Percentiles rank a stretch among this genome's conserved stretches.
phyloP scores from a whole-genome alignment of 2,329 filamentous ascomycete species.

The Clonostachys rosea region DNA sequence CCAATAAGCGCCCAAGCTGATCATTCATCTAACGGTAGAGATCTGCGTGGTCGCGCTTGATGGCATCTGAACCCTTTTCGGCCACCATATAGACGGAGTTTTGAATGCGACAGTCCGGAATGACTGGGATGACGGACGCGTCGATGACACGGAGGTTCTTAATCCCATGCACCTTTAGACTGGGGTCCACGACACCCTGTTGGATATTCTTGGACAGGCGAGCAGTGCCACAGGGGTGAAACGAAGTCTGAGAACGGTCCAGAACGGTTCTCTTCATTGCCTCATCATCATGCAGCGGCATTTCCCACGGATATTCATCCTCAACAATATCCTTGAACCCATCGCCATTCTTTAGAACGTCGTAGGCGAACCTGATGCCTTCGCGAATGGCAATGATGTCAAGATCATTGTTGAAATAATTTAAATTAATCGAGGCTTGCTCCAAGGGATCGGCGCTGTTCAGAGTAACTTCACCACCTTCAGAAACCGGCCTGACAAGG shows the following conservation, averaged over 20 bases:
- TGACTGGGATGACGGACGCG: conserved; percentile 51
- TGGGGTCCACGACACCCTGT: conserved; percentile 46
- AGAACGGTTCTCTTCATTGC: conserved; percentile 51
- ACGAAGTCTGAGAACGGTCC: conserved; percentile 55
- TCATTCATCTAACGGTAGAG: conserved; percentile 13
- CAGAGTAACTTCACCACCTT: conserved; percentile 49
- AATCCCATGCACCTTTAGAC: conserved; percentile 47
- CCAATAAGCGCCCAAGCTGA: no score
- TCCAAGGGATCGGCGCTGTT: conserved; percentile 51
- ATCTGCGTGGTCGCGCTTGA: conserved; percentile 6
- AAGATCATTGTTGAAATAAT: conserved; percentile 52
- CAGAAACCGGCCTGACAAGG: conserved; percentile 31
- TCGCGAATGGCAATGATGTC: conserved; percentile 54
- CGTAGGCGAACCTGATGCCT: conserved; percentile 50
- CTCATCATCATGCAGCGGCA: conserved; percentile 50
- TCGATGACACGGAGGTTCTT: conserved; percentile 49
- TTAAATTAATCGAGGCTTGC: conserved; percentile 54
- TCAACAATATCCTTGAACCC: conserved; percentile 50
- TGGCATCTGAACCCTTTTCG: conserved; percentile 35
- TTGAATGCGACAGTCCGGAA: conserved; percentile 52
- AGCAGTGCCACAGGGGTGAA: conserved; percentile 52
- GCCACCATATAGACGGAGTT: conserved; percentile 57
- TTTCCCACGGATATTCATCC: conserved; percentile 54
- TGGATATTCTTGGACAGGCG: conserved; percentile 45
- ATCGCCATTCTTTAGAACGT: conserved; percentile 51